A percentile compares a stretch with the other conserved stretches of the same genome.
phyloP scores from a whole-genome alignment of 306 rosid genomes.

The Sphenostylis stenocarpa region DNA sequence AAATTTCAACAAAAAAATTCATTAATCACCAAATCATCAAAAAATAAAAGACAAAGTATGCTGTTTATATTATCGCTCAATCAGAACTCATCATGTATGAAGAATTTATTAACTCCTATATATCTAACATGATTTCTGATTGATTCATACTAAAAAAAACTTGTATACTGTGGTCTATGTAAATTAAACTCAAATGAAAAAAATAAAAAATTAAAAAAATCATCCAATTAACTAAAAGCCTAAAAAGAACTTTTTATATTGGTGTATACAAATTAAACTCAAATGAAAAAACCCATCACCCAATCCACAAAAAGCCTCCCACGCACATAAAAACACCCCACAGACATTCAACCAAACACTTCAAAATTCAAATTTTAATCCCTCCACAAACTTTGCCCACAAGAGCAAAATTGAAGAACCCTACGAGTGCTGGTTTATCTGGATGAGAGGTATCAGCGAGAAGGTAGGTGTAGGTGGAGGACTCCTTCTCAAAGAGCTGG shows the following conservation, averaged over 20 bases:
- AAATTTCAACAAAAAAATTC: background rate
- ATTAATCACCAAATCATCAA: constrained; percentile 1
- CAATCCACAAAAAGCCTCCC: constrained; percentile 3
- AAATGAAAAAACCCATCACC: constrained; percentile 7
- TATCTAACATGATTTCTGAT: background rate
- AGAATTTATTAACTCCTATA: background rate
- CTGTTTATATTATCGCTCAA: background rate
- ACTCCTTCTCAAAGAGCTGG: constrained; percentile 94
- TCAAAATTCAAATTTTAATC: constrained; percentile 15
- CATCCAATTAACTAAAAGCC: too few relatives aligned
- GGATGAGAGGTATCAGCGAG: constrained; percentile 81
- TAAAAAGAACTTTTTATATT: background rate
- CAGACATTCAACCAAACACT: background rate
- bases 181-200: too few relatives aligned
- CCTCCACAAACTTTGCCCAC: background rate
- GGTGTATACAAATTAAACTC: background rate
- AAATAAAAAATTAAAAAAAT: too few relatives aligned
- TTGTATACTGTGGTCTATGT: too few relatives aligned
- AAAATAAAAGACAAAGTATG: background rate
- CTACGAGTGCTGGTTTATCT: constrained; percentile 75
- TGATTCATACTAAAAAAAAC: background rate
- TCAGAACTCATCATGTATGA: background rate
- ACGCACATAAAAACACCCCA: constrained; percentile 16
- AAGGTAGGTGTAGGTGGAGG: constrained; percentile 88
- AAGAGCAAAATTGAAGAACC: background rate